Evolutionary conservation across 805 yeast species (phyloP), one percentile per base, ranked within the genome.

Genomic region (Ogataea dorogensis): DNA sequence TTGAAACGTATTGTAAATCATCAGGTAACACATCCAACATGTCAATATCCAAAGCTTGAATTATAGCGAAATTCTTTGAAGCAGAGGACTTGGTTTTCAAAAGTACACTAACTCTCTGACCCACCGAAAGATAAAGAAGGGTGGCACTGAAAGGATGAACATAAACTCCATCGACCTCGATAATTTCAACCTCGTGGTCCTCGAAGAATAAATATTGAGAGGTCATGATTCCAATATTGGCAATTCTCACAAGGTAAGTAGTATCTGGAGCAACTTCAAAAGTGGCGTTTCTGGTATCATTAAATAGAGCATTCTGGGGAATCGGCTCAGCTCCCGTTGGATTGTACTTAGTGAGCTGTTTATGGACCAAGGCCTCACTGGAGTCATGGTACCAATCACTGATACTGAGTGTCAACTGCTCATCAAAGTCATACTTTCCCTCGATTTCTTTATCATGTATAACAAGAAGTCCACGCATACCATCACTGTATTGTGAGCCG

Each of bases 301-400:
- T 82, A 53, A 82, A 73, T 25, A 84, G 61, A 13, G 75, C 42
- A 50, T 75, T 77, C 44, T 79, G 79, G 2, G 91, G 91, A 33
- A 83, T 70, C 11, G 94, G 94, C 54, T 84, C 94, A 12, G 85
- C 87, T 25, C 94, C 94, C 2, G 89, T 83, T 14, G 94, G 94
- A 49, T 84, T 84, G 53, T 74, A 84, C 46, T 84, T 66, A 26
- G 72, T 70, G 50, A 79, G 56, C 56, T 81, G 83, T 24, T 64
- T 63, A 13, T 59, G 46, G 31, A 67, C 57, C 17, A 81, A 64
- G 3, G 60, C 70, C 18, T 63, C 61, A 43, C 78, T 70, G 32
- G 71, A 64, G 20, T 66, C 62, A 51, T 80, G 86, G 55, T 83
- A 84, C 64, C 79, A 71, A 45, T 84, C 94, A 25, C 77, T 56